Evolutionary conservation across 805 yeast genomes (phyloP), one percentile per base, ranked within the genome.

Genomic region (Candida nonsorbophila): DNA sequence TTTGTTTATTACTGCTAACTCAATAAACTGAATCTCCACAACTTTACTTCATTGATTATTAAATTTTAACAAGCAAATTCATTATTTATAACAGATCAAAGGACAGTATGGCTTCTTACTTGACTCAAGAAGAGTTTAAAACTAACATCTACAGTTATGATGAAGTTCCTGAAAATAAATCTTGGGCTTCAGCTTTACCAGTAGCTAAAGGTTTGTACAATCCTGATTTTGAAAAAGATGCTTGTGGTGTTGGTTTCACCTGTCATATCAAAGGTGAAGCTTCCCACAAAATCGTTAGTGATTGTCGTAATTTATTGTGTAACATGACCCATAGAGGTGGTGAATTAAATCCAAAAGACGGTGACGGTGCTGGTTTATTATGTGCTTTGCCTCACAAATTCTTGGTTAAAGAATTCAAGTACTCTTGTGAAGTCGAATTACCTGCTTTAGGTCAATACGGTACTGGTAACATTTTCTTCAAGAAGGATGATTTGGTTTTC

Each of bases 321-420:
- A 90, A 92, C 64, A 92, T 90, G 98, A 84, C 97, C 38, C 98
- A 90, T 60, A 78, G 98, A 65, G 98, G 98, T 53, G 97, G 97
- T 22, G 96, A 88, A 37, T 94, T 95, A 36, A 95, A 88, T 51
- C 94, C 97, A 14, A 77, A 87, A 48, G 96, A 90, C 55, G 98
- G 98, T 60, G 98, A 90, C 55, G 98, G 98, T 61, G 98, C 98
- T 16, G 98, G 98, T 58, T 86, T 90, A 38, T 77, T 90, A 75
- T 76, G 92, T 28, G 82, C 95, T 17, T 77, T 90, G 39, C 96
- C 97, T 20, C 96, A 88, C 62, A 78, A 74, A 41, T 85, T 92
- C 56, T 77, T 90, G 70, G 59, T 61, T 36, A 77, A 90, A 55
- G 97, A 90, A 63, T 88, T 88, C 55, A 74, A 74, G 46, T 77